Evolutionary conservation across 768 basidiomycete genomes (phyloP), one percentile per base, ranked within the genome.

Genomic region (Lentinula edodes): DNA sequence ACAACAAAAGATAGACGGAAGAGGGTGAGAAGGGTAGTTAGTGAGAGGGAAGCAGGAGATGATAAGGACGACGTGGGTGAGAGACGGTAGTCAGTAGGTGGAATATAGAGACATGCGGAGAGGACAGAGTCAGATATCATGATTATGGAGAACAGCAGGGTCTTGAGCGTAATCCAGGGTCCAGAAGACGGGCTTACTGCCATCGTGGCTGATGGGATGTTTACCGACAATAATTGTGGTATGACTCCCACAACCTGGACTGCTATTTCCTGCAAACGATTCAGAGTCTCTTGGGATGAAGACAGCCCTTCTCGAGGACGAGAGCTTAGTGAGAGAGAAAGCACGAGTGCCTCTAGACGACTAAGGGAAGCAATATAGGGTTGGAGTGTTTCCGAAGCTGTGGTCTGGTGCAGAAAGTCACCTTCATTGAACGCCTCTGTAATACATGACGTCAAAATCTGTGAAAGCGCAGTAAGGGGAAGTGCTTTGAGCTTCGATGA

Each of bases 1-100:
- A 93, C 83, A 52, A 93, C 81, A 66, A 91, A 91, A 2, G 91
- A 85, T 18, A 93, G 76, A 67, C 85, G 81, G 10, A 82, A 84
- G 10, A 94, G 78, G 0, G 81, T 82, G 32, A 78, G 77, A 0
- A 94, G 72, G 5, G 81, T 76, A 13, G 77, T 71, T 5, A 82
- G 72, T 1, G 89, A 85, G 9, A 93, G 75, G 4, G 78, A 63
- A 6, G 79, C 73, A 7, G 84, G 79, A n/a, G 55, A 56, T 23
- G 55, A 41, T 23, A 41, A 28, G 3, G 23, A 41, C 13, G 55
- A 56, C 42, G 48, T 36, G 63, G 62, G 28, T 63, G n/a, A 39
- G 63, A 61, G 12, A 20, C 58, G n/a, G 38, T 68, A 74, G 39
- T 67, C 65, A 2, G 68, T 62, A 16, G 84, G 80, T 8, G 80